Percentiles rank a stretch among this genome's conserved stretches.
phyloP scores from a whole-genome alignment of 179 eudicot species.

The Silene noctiflora region DNA sequence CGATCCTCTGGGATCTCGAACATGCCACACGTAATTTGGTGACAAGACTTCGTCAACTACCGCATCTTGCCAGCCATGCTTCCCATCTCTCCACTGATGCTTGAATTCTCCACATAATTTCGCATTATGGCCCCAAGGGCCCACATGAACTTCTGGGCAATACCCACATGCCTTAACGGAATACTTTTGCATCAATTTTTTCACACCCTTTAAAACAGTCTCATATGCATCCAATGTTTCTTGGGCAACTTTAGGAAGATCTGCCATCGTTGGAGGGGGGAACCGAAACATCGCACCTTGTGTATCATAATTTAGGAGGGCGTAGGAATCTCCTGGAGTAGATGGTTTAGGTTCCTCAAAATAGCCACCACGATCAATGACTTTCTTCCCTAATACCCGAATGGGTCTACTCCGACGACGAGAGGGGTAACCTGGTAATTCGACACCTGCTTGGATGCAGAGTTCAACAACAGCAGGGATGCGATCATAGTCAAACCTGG shows the following conservation, averaged over 20 bases:
- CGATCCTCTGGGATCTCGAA: conserved; percentile 66
- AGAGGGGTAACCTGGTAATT: conserved; percentile 79
- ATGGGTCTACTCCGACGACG: conserved; percentile 75
- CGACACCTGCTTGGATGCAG: conserved; percentile 95
- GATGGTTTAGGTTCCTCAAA: conserved; percentile 43
- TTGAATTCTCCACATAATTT: conserved; percentile 95
- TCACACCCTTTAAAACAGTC: conserved; percentile 56
- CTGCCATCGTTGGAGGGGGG: conserved; percentile 45
- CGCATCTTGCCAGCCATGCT: conserved; percentile 99
- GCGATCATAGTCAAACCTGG: conserved; percentile 74
- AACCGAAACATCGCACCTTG: conserved; percentile 56
- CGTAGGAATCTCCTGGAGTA: conserved; percentile 28
- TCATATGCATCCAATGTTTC: conserved; percentile 65
- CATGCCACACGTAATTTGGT: conserved; percentile 98
- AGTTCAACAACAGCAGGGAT: conserved; percentile 96
- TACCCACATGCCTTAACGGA: conserved; percentile 94
- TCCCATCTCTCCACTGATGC: conserved; percentile 99
- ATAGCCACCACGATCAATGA: conserved; percentile 67
- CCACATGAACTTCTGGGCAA: conserved; percentile 94
- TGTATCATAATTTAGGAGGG: conserved; percentile 63
- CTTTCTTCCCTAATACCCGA: conserved; percentile 70
- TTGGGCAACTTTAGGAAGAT: conserved; percentile 52
- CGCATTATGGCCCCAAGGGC: conserved; percentile 96
- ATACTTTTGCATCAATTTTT: conserved; percentile 68
- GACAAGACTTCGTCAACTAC: conserved; percentile 73